Percentiles rank a stretch among this genome's conserved stretches.
Evolutionary conservation across 78 protist genomes (phyloP).

Genomic region (Dictyostelium capitatum): DNA sequence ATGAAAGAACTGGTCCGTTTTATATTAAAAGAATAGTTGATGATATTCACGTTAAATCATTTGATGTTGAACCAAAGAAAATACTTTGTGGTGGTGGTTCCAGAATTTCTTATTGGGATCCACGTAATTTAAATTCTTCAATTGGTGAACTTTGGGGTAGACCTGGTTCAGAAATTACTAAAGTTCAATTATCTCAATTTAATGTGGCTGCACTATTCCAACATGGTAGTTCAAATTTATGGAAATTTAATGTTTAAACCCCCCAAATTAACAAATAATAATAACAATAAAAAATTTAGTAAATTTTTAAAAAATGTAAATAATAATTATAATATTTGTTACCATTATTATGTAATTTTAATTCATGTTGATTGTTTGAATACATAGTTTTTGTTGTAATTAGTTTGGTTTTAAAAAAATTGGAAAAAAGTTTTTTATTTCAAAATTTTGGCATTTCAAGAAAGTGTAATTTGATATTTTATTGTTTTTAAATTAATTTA

Average conservation of each 20-base stretch:
- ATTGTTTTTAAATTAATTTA: no score
- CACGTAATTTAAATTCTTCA: constrained; percentile 25
- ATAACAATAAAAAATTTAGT: no score
- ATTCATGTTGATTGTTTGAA: no score
- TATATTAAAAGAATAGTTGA: constrained; percentile 35
- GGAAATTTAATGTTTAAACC: constrained; percentile 42
- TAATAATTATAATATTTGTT: no score
- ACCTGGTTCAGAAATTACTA: constrained; percentile 6
- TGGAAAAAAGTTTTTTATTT: no score
- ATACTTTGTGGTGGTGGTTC: constrained; percentile 47
- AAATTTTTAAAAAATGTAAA: no score
- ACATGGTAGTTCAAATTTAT: constrained; percentile 41
- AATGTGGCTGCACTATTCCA: constrained; percentile 43
- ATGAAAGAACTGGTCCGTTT: constrained; percentile 63
- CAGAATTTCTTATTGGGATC: constrained; percentile 68
- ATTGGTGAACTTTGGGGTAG: constrained; percentile 60
- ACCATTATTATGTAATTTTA: no score
- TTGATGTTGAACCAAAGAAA: constrained; percentile 23
- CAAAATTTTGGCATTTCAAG: no score
- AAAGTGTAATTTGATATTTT: no score
- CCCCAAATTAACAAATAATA: no score
- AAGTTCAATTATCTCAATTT: constrained; percentile 35
- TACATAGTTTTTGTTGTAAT: no score
- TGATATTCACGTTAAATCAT: constrained; percentile 2
- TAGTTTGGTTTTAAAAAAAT: no score